Evolutionary conservation across 768 basidiomycete genomes (phyloP), one percentile per base, ranked within the genome.

Genomic region (Suillus spraguei): DNA sequence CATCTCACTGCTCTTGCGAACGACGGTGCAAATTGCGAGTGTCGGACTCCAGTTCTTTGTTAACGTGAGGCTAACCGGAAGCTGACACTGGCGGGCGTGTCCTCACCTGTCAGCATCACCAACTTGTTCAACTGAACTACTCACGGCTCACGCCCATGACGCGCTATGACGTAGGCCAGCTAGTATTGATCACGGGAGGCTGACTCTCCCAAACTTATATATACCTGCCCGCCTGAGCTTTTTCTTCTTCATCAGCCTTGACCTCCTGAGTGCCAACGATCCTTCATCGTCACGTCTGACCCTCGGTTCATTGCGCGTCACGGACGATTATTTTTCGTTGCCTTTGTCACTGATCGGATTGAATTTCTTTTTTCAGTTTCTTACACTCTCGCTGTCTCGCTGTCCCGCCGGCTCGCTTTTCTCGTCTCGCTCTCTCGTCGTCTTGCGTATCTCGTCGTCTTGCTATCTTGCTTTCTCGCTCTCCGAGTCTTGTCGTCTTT

Each of bases 211-310:
- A 49, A 49, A 49, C 1, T 11, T 49, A 49, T 49, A 53, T n/a
- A 53, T 36, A 54, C 33, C 53, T 54, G 35, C 53, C 53, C 33
- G n/a, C 33, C 35, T 13, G 13, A 35, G 20, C 20, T 22, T 36
- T 22, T 35, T 55, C 35, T 55, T 33, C 54, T 36, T 55, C 7
- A 22, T 55, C 53, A 54, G 6, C 53, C 35, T 55, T 55, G n/a
- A 55, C 54, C n/a, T 55, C 20, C 20, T 9, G 28, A 52, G 50
- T 32, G 50, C 32, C 17, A 33, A 28, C 32, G 50, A 32, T 52
- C 50, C 2, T 32, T 52, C 10, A 52, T 52, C 17, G 50, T 52
- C 50, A 33, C 50, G 5, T 32, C 28, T 20, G 50, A 32, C 50
- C 17, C 28, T 9, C 28, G 17, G 17, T 5, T 28, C 28, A 28